Base-by-base conservation (phyloP, 768 basidiomycete species). In the Suillus ampliporus region DNA sequence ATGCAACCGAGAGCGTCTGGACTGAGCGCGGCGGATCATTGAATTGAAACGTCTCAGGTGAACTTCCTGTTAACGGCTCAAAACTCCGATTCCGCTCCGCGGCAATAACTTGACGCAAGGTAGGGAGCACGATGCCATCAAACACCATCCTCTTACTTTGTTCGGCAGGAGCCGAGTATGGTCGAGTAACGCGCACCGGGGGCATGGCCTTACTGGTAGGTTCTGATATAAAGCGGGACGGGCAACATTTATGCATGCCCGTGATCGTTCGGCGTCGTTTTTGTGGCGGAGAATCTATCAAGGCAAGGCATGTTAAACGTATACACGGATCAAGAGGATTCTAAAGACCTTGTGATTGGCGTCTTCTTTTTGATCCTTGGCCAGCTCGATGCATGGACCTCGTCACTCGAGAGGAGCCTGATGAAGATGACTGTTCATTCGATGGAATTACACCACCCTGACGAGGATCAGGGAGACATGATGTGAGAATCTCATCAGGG, bases 51-150 rank as follows among this genome's bases (percentile, higher is more conserved):
- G 41, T 57, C 23, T 23, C 14, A 34, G 23, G 19, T 23, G 44
- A 11, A 38, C 47, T 50, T n/a, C 37, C 14, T 38, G 23, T 23
- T 34, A 26, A 56, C 38, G n/a, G 23, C 14, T 35, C 57, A 46
- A 17, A 57, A 60, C 14, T 44, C 31, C 34, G 59, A 4, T 8
- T 52, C 23, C 7, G 57, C 46, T 65, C 63, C 65, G 61, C 52
- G 62, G 64, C 58, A 58, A 65, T 37, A 43, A 65, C 57, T 61
- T 65, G 64, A 23, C 62, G 66, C 23, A 69, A 51, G 38, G 72
- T 71, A 19, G 72, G 75, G 17, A 79, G 61, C 21, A 71, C 67
- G 19, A 78, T 62, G 13, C 72, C 71, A 35, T 78, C 76, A 26
- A 78, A 71, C n/a, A 67, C 63, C 56, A 63, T 65, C 51, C 57